Conservation (phyloP, 2,329 filamentous ascomycete species). For the Diaporthe sp. region DNA sequence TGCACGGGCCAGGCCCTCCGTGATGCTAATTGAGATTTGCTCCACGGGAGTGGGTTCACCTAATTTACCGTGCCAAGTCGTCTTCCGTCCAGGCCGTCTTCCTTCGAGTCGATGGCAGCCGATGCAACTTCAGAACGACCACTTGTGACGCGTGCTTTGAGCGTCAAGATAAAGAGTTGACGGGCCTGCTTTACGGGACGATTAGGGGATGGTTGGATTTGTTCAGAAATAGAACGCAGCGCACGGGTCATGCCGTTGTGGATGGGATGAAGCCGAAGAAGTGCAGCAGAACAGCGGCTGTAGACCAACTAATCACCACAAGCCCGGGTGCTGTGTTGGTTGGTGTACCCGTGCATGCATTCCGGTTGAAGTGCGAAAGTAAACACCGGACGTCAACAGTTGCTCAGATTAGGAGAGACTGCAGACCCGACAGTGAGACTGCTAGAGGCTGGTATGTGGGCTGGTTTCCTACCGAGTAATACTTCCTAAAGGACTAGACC, state of each 20-base stretch:
- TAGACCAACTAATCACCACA: background rate
- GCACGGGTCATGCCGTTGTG: background rate
- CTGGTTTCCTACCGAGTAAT: background rate
- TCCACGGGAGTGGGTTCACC: slow-evolving; percentile 36
- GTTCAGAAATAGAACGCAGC: background rate
- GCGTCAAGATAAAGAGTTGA: background rate
- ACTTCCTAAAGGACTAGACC: background rate
- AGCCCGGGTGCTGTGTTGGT: background rate
- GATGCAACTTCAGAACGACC: slow-evolving; percentile 4
- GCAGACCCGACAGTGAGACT: background rate
- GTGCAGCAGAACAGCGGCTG: background rate
- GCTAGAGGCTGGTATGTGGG: background rate
- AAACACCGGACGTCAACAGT: background rate
- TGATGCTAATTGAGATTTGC: slow-evolving; percentile 37
- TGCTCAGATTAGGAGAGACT: background rate
- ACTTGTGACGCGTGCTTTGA: slow-evolving; percentile 13
- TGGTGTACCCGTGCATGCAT: background rate
- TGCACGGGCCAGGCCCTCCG: slow-evolving; percentile 29
- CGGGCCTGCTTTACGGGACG: background rate
- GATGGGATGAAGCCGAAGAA: slow-evolving; percentile 1
- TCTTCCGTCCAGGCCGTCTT: background rate
- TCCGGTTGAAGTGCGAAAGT: background rate
- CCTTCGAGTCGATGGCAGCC: slow-evolving; percentile 9
- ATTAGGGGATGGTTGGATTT: background rate
- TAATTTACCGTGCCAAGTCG: slow-evolving; percentile 36